Evolutionary conservation across 2,329 filamentous ascomycete genomes (phyloP).

Genomic region (Berkeleyomyces rouxiae): DNA sequence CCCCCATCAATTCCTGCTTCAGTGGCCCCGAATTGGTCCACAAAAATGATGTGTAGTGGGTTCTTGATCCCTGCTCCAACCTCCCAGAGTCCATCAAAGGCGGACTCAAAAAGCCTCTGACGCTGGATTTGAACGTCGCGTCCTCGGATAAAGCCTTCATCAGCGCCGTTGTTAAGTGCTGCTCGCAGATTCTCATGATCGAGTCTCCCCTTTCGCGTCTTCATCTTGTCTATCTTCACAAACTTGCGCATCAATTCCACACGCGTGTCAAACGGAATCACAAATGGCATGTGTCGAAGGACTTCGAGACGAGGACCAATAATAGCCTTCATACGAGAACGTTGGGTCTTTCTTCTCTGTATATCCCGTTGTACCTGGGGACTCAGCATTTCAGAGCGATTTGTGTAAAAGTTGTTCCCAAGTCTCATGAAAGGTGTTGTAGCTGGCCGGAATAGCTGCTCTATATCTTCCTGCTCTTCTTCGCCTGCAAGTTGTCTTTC

Average conservation of each 20-base stretch:
- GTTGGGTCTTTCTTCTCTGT: constrained; percentile 28
- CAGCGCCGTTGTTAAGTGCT: constrained; percentile 1
- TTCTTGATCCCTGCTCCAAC: constrained; percentile 78
- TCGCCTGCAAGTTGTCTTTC: constrained; percentile 50
- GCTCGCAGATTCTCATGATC: constrained; percentile 16
- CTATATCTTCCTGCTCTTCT: constrained; percentile 20
- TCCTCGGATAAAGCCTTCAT: constrained; percentile 17
- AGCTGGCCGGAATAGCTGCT: neutral
- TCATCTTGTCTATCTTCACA: constrained; percentile 52
- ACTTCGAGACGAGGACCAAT: constrained; percentile 80
- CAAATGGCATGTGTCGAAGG: constrained; percentile 89
- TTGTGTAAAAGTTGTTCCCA: neutral
- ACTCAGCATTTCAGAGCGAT: neutral
- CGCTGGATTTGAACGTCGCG: constrained; percentile 70
- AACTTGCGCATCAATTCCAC: constrained; percentile 91
- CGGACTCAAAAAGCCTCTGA: constrained; percentile 69
- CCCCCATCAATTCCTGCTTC: constrained; percentile 95
- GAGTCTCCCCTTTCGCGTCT: constrained; percentile 43
- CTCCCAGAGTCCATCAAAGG: constrained; percentile 64
- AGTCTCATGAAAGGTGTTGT: neutral
- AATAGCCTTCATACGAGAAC: constrained; percentile 56
- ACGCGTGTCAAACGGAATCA: constrained; percentile 80
- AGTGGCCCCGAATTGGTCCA: constrained; percentile 70
- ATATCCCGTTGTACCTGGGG: constrained; percentile 2
- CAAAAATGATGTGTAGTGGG: constrained; percentile 89